These are phyloP conservation scores for Pythium chondricola DNA, from an alignment of 352 stramenopile genomes.

Conservation along the genomic window DNA sequence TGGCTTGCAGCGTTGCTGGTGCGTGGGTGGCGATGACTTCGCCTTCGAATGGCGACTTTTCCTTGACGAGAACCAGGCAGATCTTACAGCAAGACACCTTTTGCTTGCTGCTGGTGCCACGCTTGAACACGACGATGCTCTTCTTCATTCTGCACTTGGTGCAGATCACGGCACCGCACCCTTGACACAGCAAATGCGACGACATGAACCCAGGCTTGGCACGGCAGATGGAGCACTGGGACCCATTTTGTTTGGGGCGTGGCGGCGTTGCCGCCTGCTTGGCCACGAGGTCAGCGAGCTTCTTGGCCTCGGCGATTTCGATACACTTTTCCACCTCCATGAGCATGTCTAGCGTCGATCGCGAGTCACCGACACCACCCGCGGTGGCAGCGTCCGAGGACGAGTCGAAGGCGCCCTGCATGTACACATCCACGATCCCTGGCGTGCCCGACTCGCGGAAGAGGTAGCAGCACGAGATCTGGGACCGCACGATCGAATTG, in stretches of 20 bases:
- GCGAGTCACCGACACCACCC: conserved; percentile 59
- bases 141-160: conserved; percentile 69
- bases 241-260: conserved; percentile 18
- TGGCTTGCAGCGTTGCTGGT: conserved; percentile 21
- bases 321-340: conserved; percentile 40
- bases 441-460: conserved; percentile 44
- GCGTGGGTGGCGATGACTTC: conserved; percentile 27
- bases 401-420: conserved; percentile 66
- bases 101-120: conserved; percentile 29
- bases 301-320: conserved; percentile 55
- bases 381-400: conserved; percentile 49
- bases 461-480: conserved; percentile 70
- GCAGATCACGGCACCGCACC: conserved; percentile 65
- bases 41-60: conserved; percentile 59
- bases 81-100: conserved; percentile 72
- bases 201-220: conserved; percentile 49
- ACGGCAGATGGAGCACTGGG: conserved; percentile 56
- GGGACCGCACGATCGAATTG: conserved; percentile 67
- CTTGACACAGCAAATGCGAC: conserved; percentile 49
- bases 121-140: conserved; percentile 34
- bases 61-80: conserved; percentile 60
- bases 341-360: conserved; percentile 62
- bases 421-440: conserved; percentile 61
- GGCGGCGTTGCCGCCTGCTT: conserved; percentile 32
- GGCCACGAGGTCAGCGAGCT: conserved; percentile 50